Conservation (phyloP, 1,139 yeast species). For the Hemisphaericaspora xylanilytica region DNA sequence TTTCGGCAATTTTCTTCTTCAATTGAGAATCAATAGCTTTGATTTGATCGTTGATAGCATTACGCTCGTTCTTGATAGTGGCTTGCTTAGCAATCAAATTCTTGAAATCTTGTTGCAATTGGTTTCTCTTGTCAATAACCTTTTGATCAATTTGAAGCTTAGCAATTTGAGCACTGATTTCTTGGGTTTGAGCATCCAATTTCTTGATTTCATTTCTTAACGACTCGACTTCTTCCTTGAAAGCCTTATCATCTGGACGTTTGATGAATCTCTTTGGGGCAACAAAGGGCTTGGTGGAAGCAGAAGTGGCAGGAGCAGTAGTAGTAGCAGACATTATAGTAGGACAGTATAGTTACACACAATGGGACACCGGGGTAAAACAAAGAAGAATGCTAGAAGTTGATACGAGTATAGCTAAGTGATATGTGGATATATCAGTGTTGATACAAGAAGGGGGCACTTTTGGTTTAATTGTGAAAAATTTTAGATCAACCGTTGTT, state of each 20-base stretch:
- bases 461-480: too few relatives aligned
- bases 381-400: neutral
- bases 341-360: slow-evolving; percentile 2
- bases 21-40: slow-evolving; percentile 66
- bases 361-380: slow-evolving; percentile 3
- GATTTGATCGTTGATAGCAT: slow-evolving; percentile 67
- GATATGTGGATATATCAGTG: neutral
- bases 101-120: slow-evolving; percentile 63
- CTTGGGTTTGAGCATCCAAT: slow-evolving; percentile 53
- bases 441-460: too few relatives aligned
- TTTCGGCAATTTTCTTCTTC: slow-evolving; percentile 76
- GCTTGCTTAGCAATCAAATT: slow-evolving; percentile 66
- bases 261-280: slow-evolving; percentile 50
- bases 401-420: neutral
- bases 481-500: too few relatives aligned
- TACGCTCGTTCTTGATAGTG: slow-evolving; percentile 68
- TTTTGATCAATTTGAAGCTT: slow-evolving; percentile 42
- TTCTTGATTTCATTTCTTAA: slow-evolving; percentile 69
- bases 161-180: slow-evolving; percentile 43
- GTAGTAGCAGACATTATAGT: slow-evolving; percentile 8
- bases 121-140: slow-evolving; percentile 55
- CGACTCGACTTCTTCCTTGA: slow-evolving; percentile 57
- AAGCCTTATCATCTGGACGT: slow-evolving; percentile 70
- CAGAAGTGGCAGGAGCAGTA: slow-evolving; percentile 5
- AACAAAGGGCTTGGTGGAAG: slow-evolving; percentile 8